A percentile compares a stretch with the other conserved stretches of the same genome.
Conservation (phyloP, 208 protist species). For the Leptomonas seymouri region DNA sequence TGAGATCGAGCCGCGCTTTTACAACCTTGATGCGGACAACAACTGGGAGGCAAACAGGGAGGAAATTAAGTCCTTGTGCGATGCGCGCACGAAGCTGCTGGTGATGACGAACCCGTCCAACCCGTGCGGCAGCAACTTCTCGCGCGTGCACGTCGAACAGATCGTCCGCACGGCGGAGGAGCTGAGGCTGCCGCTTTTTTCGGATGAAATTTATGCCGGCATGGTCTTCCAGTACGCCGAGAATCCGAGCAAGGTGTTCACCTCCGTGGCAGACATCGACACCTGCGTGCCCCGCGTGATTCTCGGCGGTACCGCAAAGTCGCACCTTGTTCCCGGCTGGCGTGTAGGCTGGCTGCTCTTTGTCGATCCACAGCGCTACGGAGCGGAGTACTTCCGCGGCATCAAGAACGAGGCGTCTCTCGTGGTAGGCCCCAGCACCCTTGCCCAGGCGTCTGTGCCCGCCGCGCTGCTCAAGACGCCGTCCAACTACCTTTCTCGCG, state of each 20-base stretch:
- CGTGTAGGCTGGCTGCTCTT: constrained; percentile 88
- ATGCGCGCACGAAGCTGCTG: constrained; percentile 84
- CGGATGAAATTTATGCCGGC: constrained; percentile 96
- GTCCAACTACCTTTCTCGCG: constrained; percentile 44
- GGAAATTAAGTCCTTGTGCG: constrained; percentile 66
- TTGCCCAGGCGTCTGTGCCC: constrained; percentile 81
- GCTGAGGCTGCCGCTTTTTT: constrained; percentile 86
- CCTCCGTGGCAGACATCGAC: constrained; percentile 79
- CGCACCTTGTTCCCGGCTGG: constrained; percentile 92
- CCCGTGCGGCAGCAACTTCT: constrained; percentile 93
- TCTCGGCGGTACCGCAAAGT: constrained; percentile 92
- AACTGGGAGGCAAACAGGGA: constrained; percentile 91
- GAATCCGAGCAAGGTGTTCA: constrained; percentile 47
- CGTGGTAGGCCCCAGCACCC: constrained; percentile 82
- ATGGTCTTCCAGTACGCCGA: constrained; percentile 86
- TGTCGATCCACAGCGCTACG: constrained; percentile 59
- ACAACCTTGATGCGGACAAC: constrained; percentile 78
- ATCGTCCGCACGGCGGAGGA: constrained; percentile 80
- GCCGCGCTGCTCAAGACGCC: constrained; percentile 74
- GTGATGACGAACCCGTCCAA: constrained; percentile 96
- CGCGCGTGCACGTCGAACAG: constrained; percentile 67
- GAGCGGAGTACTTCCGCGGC: constrained; percentile 36
- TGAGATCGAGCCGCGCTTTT: constrained; percentile 74
- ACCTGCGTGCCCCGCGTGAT: constrained; percentile 82
- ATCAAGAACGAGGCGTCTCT: constrained; percentile 54